A percentile compares a stretch with the other conserved stretches of the same genome.
Conservation (phyloP, 345 rosid genomes). For the Citrus sinensis region DVS_A1.0 CM039165.1:6350001-6350500, state of each 20-base stretch:
- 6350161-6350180: background rate
- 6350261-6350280: background rate
- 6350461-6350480: background rate
- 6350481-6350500: conserved; percentile 46
- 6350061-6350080: background rate
- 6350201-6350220: background rate
- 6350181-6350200: background rate
- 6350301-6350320: background rate
- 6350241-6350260: background rate
- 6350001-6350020: background rate
- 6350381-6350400: background rate
- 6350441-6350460: background rate
- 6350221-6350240: background rate
- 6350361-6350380: background rate
- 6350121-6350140: background rate
- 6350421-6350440: background rate
- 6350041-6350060: background rate
- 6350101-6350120: background rate
- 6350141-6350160: background rate
- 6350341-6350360: background rate
- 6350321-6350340: background rate
- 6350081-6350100: background rate
- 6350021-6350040: no score
- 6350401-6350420: background rate
- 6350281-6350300: background rate